Evolutionary conservation across 2,329 filamentous ascomycete genomes (phyloP).

Genomic region (Diaporthe citrichinensis): DNA sequence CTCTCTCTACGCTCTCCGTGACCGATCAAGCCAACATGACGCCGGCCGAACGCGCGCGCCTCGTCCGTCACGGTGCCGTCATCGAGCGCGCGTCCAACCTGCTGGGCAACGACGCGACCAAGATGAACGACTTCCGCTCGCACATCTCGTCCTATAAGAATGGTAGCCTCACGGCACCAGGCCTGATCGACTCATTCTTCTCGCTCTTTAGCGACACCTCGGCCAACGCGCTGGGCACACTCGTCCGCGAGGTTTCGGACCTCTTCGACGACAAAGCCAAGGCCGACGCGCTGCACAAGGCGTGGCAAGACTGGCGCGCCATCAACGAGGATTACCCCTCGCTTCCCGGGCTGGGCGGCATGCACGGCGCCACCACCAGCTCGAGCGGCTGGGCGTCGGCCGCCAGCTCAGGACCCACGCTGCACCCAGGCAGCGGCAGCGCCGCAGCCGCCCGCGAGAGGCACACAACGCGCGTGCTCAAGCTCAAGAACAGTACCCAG

Average conservation of each 20-base stretch:
- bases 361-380: conserved; percentile 72
- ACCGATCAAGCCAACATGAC: conserved; percentile 68
- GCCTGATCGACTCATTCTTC: conserved; percentile 90
- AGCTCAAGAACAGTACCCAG: conserved; percentile 70
- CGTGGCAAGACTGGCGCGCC: conserved; percentile 95
- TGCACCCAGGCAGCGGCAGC: conserved; percentile 54
- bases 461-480: conserved; percentile 69
- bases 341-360: conserved; percentile 80
- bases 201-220: conserved; percentile 84
- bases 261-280: conserved; percentile 89
- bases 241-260: conserved; percentile 92
- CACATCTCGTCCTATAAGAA: conserved; percentile 85
- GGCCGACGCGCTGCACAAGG: conserved; percentile 79
- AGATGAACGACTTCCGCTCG: conserved; percentile 82
- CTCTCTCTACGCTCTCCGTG: conserved; percentile 67
- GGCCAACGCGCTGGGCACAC: conserved; percentile 85
- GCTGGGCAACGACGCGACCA: conserved; percentile 81
- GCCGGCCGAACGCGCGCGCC: conserved; percentile 85
- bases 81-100: conserved; percentile 87
- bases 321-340: conserved; percentile 97
- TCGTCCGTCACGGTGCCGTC: conserved; percentile 85
- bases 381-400: conserved; percentile 73
- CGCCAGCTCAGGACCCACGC: conserved; percentile 73
- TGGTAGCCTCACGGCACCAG: conserved; percentile 76
- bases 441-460: conserved; percentile 59